phyloP scores from a whole-genome alignment of 192 early-diverging fungal species.

The Chytriomyces confervae region DNA sequence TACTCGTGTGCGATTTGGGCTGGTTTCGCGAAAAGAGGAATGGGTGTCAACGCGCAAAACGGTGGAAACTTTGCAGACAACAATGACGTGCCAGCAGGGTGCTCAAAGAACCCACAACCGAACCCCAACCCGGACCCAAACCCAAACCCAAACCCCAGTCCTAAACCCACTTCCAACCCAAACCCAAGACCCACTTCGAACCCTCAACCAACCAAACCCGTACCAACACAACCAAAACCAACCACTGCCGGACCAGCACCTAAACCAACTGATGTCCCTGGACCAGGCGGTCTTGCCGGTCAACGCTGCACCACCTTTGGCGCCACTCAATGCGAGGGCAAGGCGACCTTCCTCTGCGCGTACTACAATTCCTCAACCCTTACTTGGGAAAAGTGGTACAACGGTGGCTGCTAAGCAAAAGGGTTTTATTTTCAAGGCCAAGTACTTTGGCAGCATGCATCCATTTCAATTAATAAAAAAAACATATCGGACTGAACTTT shows the following conservation, averaged over 20 bases:
- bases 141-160: background rate
- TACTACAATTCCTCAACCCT: background rate
- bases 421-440: background rate
- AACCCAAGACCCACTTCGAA: background rate
- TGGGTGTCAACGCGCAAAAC: conserved; percentile 59
- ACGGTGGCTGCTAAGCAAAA: background rate
- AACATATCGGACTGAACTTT: too few species aligned
- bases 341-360: background rate
- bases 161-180: background rate
- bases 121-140: background rate
- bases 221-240: background rate
- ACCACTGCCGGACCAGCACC: background rate
- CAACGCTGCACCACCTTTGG: background rate
- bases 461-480: too few species aligned
- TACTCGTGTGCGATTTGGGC: conserved; percentile 53
- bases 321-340: background rate
- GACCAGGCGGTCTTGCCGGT: background rate
- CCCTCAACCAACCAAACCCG: background rate
- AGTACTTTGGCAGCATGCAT: too few species aligned
- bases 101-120: background rate
- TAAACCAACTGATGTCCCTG: background rate
- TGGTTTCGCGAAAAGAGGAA: conserved; percentile 83
- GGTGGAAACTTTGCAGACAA: conserved; percentile 28
- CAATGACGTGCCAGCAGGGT: conserved; percentile 31
- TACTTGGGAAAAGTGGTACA: conserved; percentile 10